phyloP scores from a whole-genome alignment of 768 basidiomycete genomes.

The Vararia minispora region DNA sequence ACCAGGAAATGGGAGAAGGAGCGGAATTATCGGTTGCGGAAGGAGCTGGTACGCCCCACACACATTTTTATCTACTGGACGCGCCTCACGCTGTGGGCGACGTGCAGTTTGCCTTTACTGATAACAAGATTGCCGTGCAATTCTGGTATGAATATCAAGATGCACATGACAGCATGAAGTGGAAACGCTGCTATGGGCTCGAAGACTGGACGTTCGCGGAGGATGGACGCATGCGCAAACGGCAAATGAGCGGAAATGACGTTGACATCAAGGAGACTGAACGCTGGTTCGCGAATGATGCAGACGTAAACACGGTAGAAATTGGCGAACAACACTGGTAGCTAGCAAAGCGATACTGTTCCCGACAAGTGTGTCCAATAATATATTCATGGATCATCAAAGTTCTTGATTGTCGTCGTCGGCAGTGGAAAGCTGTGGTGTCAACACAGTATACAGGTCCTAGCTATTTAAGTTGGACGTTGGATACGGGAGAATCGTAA shows the following conservation, averaged over 20 bases:
- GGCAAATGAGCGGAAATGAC: conserved; percentile 42
- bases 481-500: too few relatives aligned
- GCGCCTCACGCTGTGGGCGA: too few relatives aligned
- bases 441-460: too few relatives aligned
- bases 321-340: conserved; percentile 15
- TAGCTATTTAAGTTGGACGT: too few relatives aligned
- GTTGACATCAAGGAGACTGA: conserved; percentile 33
- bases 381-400: too few relatives aligned
- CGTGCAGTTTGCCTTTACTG: conserved; percentile 40
- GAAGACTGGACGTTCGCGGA: conserved; percentile 48
- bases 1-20: conserved; percentile 42
- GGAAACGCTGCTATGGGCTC: conserved; percentile 37
- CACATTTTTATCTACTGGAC: too few relatives aligned
- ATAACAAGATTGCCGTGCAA: conserved; percentile 45
- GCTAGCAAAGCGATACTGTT: too few relatives aligned
- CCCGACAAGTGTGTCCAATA: too few relatives aligned
- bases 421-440: too few relatives aligned
- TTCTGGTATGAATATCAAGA: conserved; percentile 39
- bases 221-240: conserved; percentile 40
- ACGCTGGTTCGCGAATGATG: conserved; percentile 41
- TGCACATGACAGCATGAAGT: conserved; percentile 23
- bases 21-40: conserved; percentile 25
- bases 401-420: too few relatives aligned
- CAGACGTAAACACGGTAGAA: conserved; percentile 26
- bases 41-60: too few relatives aligned